Base-by-base conservation (phyloP, 352 stramenopile genomes). In the Phytophthora boehmeriae region DNA sequence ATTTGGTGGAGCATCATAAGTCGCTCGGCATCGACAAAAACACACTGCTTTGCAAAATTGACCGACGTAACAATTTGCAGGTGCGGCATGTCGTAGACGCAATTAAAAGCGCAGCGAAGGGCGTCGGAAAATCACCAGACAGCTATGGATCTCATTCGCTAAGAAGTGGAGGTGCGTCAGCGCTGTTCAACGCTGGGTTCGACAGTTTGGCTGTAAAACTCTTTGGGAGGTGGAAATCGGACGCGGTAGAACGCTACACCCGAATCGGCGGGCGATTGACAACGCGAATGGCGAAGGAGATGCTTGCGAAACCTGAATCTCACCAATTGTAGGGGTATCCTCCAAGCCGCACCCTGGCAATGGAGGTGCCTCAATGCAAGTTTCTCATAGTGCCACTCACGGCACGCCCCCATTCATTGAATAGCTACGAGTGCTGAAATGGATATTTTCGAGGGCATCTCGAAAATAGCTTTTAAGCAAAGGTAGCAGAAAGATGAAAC, bases 181-280 rank as follows among this genome's bases (percentile, higher is more conserved):
- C 44, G 9, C 35, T 54, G 27, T 64, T 56, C 11, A 46, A 50
- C 14, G 38, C 46, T 2, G 46, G 55, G 8, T 50, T 63, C 17
- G 55, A 63, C 27, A 63, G 36, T 39, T 20, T 56, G 2, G 55
- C 55, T 1, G 46, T 63, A 4, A 44, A 36, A 13, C 34, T 38
- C 6, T 63, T 63, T 22, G 45, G 54, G 9, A 44, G 44, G 1
- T 56, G 54, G 54, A 59, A 39, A 46, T 46, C 41, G 0, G 39
- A 52, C 20, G 36, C 32, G 9, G 27, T 59, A 3, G 28, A 52
- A 28, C 16, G 52, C 4, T 60, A 53, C 32, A 53, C 43, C 2
- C 10, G 43, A 27, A 35, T 60, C 14, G 28, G 30, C 14, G 8
- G n/a, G 2, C 28, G 30, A 8, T 13, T 47, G 8, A 47, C 42